phyloP scores from a whole-genome alignment of 768 basidiomycete genomes.

The Agaricus bisporus region DNA sequence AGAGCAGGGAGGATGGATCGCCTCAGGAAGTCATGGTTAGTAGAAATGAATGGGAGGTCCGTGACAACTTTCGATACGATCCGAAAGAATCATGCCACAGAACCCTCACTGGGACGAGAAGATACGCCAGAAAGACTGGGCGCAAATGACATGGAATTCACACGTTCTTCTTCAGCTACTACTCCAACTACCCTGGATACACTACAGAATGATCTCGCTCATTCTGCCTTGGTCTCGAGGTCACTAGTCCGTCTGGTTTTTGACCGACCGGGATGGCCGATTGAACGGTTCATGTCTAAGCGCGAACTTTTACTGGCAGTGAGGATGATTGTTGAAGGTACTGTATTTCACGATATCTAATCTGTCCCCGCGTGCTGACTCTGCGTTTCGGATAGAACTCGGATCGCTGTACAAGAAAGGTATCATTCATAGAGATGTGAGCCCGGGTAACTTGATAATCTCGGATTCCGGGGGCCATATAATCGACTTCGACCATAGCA shows the following conservation, averaged over 20 bases:
- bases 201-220: neutral
- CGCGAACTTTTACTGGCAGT: neutral
- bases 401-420: neutral
- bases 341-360: neutral
- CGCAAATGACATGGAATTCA: no score
- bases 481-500: slow-evolving; percentile 1
- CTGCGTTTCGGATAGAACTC: neutral
- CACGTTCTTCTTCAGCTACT: no score
- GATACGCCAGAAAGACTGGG: no score
- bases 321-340: neutral
- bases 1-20: neutral
- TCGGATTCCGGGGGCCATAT: neutral
- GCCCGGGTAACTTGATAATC: neutral
- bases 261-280: neutral
- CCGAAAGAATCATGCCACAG: neutral
- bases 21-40: neutral
- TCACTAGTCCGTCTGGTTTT: neutral
- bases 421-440: neutral
- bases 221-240: neutral
- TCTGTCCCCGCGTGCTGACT: neutral
- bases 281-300: neutral
- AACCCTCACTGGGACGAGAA: neutral
- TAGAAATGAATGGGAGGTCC: neutral
- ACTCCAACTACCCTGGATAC: neutral
- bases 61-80: neutral